Base-by-base conservation (phyloP, 1,284 basidiomycete species). In the Cryptococcus hybrid region DNA sequence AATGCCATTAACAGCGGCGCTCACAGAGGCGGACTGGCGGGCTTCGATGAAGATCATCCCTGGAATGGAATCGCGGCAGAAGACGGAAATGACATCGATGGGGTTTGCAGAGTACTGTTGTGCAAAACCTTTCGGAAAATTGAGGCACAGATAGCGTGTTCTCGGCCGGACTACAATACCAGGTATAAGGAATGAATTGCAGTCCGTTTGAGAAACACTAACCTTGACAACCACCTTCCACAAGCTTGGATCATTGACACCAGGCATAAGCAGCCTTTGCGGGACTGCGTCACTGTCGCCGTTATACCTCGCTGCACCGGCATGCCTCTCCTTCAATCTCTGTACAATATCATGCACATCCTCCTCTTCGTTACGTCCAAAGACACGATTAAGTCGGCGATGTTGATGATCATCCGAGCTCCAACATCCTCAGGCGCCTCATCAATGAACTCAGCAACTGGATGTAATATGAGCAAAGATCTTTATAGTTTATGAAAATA, bases 21-120 rank as follows among this genome's bases (percentile, higher is more conserved):
- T 85, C 58, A 98, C 95, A 68, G 93, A 87, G 58, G 90, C 88
- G 35, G 91, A 85, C 62, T 88, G 88, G 49, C 90, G 85, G 5
- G 95, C 92, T 78, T 99, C 95, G 56, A 99, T 86, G 74, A 97
- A 99, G 65, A 99, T 88, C 84, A 92, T 91, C 0, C 94, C 95
- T 0, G 90, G 88, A 2, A 99, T 82, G 1, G 94, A 95, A 74
- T 98, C 94, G 50, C 94, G 88, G 77, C 94, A 90, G 78, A 99
- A 99, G 1, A 91, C 91, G 5, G 95, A 94, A 51, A 90, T 82
- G 66, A 99, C 93, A 36, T 85, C 84, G 54, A 97, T 84, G 0
- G 92, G 90, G 49, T 83, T 84, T 49, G 85, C 86, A 8, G 63
- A 67, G 36, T 75, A 72, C 52, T 68, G 64, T 13, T 52, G 56